phyloP scores from a whole-genome alignment of 1,284 basidiomycete species.

The Boletus mariae region DNA sequence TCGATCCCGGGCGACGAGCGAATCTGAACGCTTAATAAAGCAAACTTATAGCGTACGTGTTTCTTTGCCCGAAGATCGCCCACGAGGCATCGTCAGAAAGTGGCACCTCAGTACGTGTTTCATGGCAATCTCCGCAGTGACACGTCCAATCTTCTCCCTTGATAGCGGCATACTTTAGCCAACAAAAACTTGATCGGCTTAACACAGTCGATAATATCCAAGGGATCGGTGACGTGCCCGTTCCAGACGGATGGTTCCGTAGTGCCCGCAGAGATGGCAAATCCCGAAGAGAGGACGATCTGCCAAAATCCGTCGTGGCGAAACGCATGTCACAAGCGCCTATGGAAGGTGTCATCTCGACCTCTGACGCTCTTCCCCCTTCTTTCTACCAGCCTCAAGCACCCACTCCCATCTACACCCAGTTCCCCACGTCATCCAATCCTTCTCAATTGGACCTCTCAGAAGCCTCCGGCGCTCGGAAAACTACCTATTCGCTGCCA shows the following conservation, averaged over 20 bases:
- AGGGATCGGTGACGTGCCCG: constrained; percentile 56
- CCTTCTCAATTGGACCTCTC: constrained; percentile 25
- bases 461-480: constrained; percentile 21
- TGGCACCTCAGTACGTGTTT: constrained; percentile 73
- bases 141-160: constrained; percentile 11
- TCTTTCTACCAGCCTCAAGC: constrained; percentile 24
- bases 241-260: constrained; percentile 73
- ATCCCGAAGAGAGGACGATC: constrained; percentile 51
- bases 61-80: constrained; percentile 61
- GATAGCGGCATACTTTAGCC: constrained; percentile 77
- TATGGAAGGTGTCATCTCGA: constrained; percentile 29
- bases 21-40: constrained; percentile 66
- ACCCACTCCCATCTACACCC: constrained; percentile 25
- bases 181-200: constrained; percentile 63
- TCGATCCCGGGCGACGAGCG: constrained; percentile 39
- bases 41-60: constrained; percentile 83
- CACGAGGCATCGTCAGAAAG: constrained; percentile 62
- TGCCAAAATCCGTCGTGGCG: constrained; percentile 35
- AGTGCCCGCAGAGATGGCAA: constrained; percentile 66
- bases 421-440: constrained; percentile 33
- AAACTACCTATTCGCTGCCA: constrained; percentile 31
- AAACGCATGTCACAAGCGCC: constrained; percentile 34
- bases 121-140: constrained; percentile 25
- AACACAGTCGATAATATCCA: constrained; percentile 63
- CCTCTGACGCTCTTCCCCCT: constrained; percentile 20